phyloP scores from a whole-genome alignment of 2,329 filamentous ascomycete species.

The Chaetomium sp. region DNA sequence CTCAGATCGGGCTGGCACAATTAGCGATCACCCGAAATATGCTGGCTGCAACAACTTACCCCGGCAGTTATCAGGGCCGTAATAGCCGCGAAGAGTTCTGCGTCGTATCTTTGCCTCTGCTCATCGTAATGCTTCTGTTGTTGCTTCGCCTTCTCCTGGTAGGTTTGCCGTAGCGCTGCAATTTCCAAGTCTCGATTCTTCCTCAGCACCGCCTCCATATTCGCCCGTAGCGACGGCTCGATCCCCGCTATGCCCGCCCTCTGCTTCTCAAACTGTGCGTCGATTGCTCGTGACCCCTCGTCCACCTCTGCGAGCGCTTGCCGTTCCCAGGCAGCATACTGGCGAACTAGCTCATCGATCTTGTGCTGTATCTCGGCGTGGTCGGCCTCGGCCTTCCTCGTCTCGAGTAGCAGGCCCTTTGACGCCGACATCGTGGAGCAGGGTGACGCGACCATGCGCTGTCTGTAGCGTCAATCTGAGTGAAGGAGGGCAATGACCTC shows the following conservation, averaged over 20 bases:
- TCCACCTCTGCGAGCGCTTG: constrained; percentile 13
- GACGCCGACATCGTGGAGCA: constrained; percentile 19
- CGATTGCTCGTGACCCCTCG: background rate
- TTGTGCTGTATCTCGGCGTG: constrained; percentile 15
- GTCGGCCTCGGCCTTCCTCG: constrained; percentile 14
- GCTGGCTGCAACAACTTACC: constrained; percentile 7
- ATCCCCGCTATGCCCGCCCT: constrained; percentile 1
- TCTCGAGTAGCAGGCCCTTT: constrained; percentile 16
- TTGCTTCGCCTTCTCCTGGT: constrained; percentile 3
- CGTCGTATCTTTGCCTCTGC: constrained; percentile 6
- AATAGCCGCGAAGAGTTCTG: constrained; percentile 13
- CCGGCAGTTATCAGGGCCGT: constrained; percentile 6
- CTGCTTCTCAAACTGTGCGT: constrained; percentile 16
- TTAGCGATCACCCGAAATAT: background rate
- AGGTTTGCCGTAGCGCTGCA: background rate
- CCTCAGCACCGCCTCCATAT: constrained; percentile 11
- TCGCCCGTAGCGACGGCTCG: background rate
- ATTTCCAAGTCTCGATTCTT: constrained; percentile 16
- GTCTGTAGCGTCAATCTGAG: background rate
- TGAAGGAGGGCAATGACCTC: background rate
- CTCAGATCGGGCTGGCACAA: background rate
- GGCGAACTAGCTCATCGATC: constrained; percentile 14
- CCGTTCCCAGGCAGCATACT: constrained; percentile 8
- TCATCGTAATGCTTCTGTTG: constrained; percentile 17
- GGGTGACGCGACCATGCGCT: constrained; percentile 9